phyloP scores from a whole-genome alignment of 2,329 filamentous ascomycete species.

The Aspergillus sp. region DNA sequence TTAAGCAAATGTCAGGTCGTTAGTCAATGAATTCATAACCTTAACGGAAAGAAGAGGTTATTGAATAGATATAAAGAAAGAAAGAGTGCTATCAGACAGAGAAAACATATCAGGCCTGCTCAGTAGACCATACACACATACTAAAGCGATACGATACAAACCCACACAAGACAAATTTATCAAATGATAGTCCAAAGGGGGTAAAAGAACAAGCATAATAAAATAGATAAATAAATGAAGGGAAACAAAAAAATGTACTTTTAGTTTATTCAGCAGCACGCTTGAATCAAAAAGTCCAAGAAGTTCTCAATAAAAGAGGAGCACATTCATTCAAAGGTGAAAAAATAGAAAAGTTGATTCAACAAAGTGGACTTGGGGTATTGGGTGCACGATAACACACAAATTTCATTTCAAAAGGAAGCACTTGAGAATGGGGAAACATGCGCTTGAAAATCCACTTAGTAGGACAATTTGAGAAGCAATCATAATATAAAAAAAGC shows the following conservation, averaged over 20 bases:
- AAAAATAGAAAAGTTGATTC: constrained; percentile 25
- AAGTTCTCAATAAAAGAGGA: constrained; percentile 21
- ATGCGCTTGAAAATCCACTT: constrained; percentile 37
- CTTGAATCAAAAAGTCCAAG: constrained; percentile 27
- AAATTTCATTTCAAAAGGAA: constrained; percentile 40
- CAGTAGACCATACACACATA: constrained; percentile 14
- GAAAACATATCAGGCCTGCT: constrained; percentile 8
- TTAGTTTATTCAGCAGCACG: constrained; percentile 30
- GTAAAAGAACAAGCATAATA: neutral
- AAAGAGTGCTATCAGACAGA: constrained; percentile 18
- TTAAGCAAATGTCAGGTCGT: constrained; percentile 8
- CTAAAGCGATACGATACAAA: constrained; percentile 20
- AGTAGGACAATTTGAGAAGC: constrained; percentile 15
- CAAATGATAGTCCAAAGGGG: constrained; percentile 1
- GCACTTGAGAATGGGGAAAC: constrained; percentile 25
- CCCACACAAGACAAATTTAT: constrained; percentile 13
- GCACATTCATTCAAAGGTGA: constrained; percentile 26
- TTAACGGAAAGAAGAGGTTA: constrained; percentile 7
- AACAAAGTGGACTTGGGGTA: constrained; percentile 39
- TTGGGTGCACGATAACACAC: constrained; percentile 37
- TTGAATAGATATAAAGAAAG: constrained; percentile 6
- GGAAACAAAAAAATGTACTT: constrained; percentile 24
- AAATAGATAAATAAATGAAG: constrained; percentile 2
- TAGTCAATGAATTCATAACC: constrained; percentile 7
- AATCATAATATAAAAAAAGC: constrained; percentile 21